Base-by-base conservation (phyloP, 2,329 filamentous ascomycete genomes). In the Pseudogymnoascus sp. region DNA sequence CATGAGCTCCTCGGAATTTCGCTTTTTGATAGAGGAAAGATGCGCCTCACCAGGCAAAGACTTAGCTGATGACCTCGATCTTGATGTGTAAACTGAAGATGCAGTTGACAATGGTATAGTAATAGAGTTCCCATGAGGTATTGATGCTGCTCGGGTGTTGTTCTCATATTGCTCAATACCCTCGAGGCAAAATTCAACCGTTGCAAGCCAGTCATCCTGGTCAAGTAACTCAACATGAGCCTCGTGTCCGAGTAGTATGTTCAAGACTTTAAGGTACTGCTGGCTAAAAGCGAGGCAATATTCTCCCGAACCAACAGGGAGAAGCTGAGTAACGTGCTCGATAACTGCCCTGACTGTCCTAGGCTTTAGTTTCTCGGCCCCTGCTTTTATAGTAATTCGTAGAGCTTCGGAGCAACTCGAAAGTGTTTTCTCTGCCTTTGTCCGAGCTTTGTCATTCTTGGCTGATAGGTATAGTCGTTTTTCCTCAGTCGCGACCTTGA, bases 211-310 rank as follows among this genome's bases (percentile, higher is more conserved):
- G 30, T 64, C 80, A 12, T 84, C 79, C 18, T 77, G 77, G 9
- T 85, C 81, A 11, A 97, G 78, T 68, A 92, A 86, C 73, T 97
- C 95, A 28, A 89, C 85, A 72, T 95, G 91, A 16, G 90, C 82
- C 50, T 85, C 84, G 68, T 89, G 84, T 41, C 85, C 83, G 16
- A 97, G 80, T 2, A 97, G 74, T 28, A 82, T 79, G 4, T 82
- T 78, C 66, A 99, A 76, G 18, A 86, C 83, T 75, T 90, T 96
- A 66, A 90, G 81, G 71, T 97, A 96, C 69, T 94, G 86, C 57
- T 86, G 80, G 22, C 86, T 76, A 4, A 99, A 78, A 11, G 88
- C 86, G 62, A 86, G 80, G 65, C 90, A 85, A 60, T 88, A 83
- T 2, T 78, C 80, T 12, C 85, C 85, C 60, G 86, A 82, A 1